phyloP scores from a whole-genome alignment of 768 basidiomycete species.

The Suillus lakei region DNA sequence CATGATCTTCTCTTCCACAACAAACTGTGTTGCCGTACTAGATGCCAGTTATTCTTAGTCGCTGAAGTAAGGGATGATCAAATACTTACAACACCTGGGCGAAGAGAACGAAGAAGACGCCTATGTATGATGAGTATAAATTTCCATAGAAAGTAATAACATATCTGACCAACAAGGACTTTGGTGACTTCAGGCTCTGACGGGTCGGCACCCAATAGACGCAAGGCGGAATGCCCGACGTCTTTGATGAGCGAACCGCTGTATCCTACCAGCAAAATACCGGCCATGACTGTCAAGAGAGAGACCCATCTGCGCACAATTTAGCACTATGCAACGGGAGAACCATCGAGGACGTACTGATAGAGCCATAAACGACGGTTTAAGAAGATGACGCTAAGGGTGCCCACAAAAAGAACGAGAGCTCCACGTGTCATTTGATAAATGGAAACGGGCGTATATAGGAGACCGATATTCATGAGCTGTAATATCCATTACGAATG shows the following conservation, averaged over 20 bases:
- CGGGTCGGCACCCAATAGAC: constrained; percentile 27
- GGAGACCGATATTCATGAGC: constrained; percentile 94
- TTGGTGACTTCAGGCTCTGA: constrained; percentile 64
- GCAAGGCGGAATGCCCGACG: constrained; percentile 35
- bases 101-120: constrained; percentile 89
- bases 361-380: constrained; percentile 84
- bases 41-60: constrained; percentile 15
- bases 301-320: constrained; percentile 75
- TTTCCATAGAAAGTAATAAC: constrained; percentile 19
- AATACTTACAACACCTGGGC: constrained; percentile 88
- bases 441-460: constrained; percentile 96
- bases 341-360: constrained; percentile 57
- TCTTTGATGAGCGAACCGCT: constrained; percentile 90
- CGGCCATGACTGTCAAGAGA: constrained; percentile 85
- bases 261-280: constrained; percentile 84
- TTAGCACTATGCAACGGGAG: constrained; percentile 9
- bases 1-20: constrained; percentile 97
- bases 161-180: constrained; percentile 67
- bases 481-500: constrained; percentile 25
- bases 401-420: constrained; percentile 91
- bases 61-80: neutral
- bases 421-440: constrained; percentile 97
- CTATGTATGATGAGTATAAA: constrained; percentile 43
- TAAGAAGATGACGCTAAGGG: constrained; percentile 91
- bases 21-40: constrained; percentile 91